phyloP scores from a whole-genome alignment of 441 rosid species.

The Sinapis alba region DNA sequence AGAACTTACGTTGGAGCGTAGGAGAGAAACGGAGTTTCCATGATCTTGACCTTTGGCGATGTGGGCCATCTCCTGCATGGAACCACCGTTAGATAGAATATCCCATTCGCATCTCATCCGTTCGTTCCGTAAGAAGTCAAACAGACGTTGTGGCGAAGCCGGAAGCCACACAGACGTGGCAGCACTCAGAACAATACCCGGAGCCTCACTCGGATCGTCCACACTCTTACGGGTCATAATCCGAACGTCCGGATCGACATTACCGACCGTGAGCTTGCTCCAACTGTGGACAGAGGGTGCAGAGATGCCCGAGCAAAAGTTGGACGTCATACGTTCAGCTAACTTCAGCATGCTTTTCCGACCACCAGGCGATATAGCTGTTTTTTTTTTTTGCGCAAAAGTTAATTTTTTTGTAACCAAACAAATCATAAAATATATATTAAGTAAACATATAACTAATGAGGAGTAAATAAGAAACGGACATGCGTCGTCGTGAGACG shows the following conservation, averaged over 20 bases:
- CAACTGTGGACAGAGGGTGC: slow-evolving; percentile 77
- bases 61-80: slow-evolving; percentile 94
- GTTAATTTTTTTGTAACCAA: background rate
- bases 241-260: slow-evolving; percentile 80
- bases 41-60: slow-evolving; percentile 89
- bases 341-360: slow-evolving; percentile 88
- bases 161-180: slow-evolving; percentile 96
- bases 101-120: slow-evolving; percentile 94
- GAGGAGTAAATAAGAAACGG: background rate
- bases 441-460: background rate
- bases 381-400: background rate
- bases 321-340: slow-evolving; percentile 86
- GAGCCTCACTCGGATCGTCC: slow-evolving; percentile 89
- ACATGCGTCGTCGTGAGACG: slow-evolving; percentile 66
- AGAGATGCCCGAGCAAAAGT: slow-evolving; percentile 87
- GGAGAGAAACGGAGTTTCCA: slow-evolving; percentile 89
- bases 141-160: slow-evolving; percentile 68
- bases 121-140: slow-evolving; percentile 83
- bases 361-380: slow-evolving; percentile 72
- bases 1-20: slow-evolving; percentile 62
- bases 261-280: slow-evolving; percentile 75
- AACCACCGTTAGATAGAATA: slow-evolving; percentile 83
- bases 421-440: background rate
- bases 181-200: slow-evolving; percentile 85
- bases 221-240: slow-evolving; percentile 84